Base-by-base conservation (phyloP, 2,329 filamentous ascomycete genomes). In the Trichoderma koningii region DNA sequence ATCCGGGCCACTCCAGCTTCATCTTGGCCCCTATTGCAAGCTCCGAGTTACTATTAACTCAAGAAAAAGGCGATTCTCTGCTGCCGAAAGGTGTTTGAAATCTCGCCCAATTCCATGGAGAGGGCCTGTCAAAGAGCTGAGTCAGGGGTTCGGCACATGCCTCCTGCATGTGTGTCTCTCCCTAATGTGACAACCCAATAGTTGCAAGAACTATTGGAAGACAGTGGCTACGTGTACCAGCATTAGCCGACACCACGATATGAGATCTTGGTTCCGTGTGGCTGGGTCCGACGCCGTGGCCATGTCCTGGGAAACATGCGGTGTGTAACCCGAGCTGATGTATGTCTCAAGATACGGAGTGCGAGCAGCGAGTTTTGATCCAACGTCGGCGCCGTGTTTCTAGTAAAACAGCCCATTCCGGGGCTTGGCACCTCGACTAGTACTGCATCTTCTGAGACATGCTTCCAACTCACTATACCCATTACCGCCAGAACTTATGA, bases 291-390 rank as follows among this genome's bases (percentile, higher is more conserved):
- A 28, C 34, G 19, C 50, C 47, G 42, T 51, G 28, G 14, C 50
- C 47, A 60, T 51, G 30, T 42, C 41, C 19, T 28, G 47, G 47
- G 34, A 60, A 60, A 60, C n/a, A 60, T 60, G 56, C 56, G 56
- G 56, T 60, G 56, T 51, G 38, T 41, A 23, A 7, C 30, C 38
- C 45, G 23, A 17, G 6, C 10, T 17, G 12, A 38, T 38, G 34
- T 51, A n/a, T 26, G 10, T 42, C 34, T 30, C 15, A 41, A 14
- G 38, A 26, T 14, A 41, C n/a, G 41, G 34, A 14, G 34, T 14
- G 14, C 55, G 19, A 17, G 56, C 42, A 7, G 30, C 10, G 30
- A 9, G 21, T 2, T 17, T 60, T 42, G 17, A 41, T 50, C 12
- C 14, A 14, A 50, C 30, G 45, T 60, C 45, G 28, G 23, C 21